phyloP scores from a whole-genome alignment of 805 yeast species.

The Lipomyces kockii region DNA sequence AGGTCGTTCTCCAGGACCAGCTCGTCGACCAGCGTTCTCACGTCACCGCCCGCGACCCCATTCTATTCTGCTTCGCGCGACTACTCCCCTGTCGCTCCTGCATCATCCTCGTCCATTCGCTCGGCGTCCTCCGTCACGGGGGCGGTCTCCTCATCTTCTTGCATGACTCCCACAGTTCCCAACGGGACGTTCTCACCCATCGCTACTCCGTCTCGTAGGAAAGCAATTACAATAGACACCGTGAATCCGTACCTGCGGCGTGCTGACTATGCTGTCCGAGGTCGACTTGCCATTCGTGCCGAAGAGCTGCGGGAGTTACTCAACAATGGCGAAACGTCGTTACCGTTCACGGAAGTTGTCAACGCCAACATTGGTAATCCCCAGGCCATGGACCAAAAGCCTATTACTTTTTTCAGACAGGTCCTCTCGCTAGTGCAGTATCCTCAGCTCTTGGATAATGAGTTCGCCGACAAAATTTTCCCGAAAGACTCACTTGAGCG shows the following conservation, averaged over 20 bases:
- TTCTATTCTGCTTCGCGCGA: conserved; percentile 1
- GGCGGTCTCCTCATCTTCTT: neutral
- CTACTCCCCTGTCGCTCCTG: neutral
- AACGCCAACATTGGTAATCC: conserved; percentile 97
- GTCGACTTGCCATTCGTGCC: conserved; percentile 90
- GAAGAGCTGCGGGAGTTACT: conserved; percentile 74
- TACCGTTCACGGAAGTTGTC: conserved; percentile 79
- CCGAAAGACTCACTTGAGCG: conserved; percentile 76
- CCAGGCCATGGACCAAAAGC: conserved; percentile 92
- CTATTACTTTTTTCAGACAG: conserved; percentile 93
- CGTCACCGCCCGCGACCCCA: conserved; percentile 2
- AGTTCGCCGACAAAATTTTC: conserved; percentile 40
- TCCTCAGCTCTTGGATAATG: conserved; percentile 63
- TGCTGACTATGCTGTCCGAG: conserved; percentile 97
- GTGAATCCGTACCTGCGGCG: conserved; percentile 74
- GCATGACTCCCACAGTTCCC: neutral
- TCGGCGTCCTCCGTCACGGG: neutral
- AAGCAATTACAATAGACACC: conserved; percentile 52
- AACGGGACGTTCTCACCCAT: conserved; percentile 9
- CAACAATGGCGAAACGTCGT: conserved; percentile 57
- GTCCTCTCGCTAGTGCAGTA: conserved; percentile 84
- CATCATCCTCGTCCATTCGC: neutral
- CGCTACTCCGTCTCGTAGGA: conserved; percentile 13
- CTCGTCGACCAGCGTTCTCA: conserved; percentile 7
- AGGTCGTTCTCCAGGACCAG: conserved; percentile 6